These are phyloP conservation scores for Rhizopus arrhizus DNA, from an alignment of 371 early-diverging fungal species.

Conservation along the genomic window DNA sequence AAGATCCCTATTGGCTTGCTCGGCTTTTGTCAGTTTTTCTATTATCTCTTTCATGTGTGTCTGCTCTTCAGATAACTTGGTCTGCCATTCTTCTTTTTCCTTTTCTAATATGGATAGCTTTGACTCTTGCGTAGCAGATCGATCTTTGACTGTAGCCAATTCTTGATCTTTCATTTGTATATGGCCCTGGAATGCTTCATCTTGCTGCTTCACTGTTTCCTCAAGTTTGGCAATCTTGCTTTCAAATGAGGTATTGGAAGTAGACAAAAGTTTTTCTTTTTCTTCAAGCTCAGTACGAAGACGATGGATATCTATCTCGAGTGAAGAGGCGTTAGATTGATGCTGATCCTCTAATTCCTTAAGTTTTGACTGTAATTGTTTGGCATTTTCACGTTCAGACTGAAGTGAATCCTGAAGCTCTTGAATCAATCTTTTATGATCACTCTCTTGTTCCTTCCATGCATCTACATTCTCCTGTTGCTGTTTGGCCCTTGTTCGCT, in stretches of 20 bases:
- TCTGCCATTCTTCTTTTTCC: neutral
- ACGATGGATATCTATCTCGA: neutral
- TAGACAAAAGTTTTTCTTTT: neutral
- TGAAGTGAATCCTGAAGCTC: neutral
- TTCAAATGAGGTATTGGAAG: neutral
- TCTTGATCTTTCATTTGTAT: constrained; percentile 1
- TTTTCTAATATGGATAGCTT: constrained; percentile 5
- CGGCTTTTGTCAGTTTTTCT: neutral
- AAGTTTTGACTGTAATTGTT: constrained; percentile 7
- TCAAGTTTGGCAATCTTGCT: neutral
- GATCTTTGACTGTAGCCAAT: neutral
- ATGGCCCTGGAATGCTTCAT: neutral
- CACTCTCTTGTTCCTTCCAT: neutral
- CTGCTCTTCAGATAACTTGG: neutral
- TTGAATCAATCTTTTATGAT: neutral
- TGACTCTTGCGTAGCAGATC: neutral
- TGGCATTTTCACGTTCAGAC: constrained; percentile 7
- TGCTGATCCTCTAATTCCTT: neutral
- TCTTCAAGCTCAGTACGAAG: neutral
- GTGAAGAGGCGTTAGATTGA: neutral
- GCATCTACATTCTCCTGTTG: neutral
- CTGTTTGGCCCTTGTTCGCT: neutral
- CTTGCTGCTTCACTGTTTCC: neutral
- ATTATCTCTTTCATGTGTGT: neutral
- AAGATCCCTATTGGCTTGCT: constrained; percentile 8